Evolutionary conservation across 139 green algal species (phyloP).

Genomic region (Ettlia oleoabundans): DNA sequence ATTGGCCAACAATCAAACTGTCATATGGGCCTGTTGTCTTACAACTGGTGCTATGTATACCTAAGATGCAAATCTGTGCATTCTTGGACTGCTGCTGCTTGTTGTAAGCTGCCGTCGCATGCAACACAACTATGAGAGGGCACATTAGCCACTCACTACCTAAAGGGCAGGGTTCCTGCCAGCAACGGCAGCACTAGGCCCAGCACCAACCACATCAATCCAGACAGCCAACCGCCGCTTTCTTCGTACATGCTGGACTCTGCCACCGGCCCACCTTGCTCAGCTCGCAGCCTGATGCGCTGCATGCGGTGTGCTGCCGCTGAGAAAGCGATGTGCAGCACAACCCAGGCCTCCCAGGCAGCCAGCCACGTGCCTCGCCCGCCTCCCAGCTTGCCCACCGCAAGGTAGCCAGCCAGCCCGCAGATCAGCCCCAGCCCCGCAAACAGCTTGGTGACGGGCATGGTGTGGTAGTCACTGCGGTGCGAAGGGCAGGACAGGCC

Average conservation of each 20-base stretch:
- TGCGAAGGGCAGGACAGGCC: too few species aligned
- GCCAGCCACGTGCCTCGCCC: slow-evolving; percentile 28
- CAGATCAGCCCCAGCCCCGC: slow-evolving; percentile 38
- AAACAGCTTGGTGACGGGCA: slow-evolving; percentile 43
- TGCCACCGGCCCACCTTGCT: neutral
- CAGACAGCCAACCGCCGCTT: neutral
- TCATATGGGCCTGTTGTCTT: too few species aligned
- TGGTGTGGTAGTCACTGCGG: slow-evolving; percentile 26
- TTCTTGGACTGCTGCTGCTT: too few species aligned
- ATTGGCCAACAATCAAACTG: too few species aligned
- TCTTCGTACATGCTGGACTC: neutral
- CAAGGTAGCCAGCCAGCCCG: slow-evolving; percentile 38
- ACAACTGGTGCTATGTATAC: too few species aligned
- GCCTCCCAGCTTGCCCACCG: slow-evolving; percentile 46
- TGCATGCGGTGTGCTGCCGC: slow-evolving; percentile 20
- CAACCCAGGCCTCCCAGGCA: slow-evolving; percentile 48
- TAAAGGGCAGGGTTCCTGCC: slow-evolving; percentile 18
- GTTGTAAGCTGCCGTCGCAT: too few species aligned
- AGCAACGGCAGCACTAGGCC: slow-evolving; percentile 8
- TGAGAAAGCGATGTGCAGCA: slow-evolving; percentile 15
- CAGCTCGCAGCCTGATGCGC: neutral
- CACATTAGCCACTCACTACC: neutral
- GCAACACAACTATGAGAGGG: too few species aligned
- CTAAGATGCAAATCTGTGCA: too few species aligned
- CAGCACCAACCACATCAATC: slow-evolving; percentile 7